Evolutionary conservation across 2,329 filamentous ascomycete genomes (phyloP).

Genomic region (Colletotrichum liaoningense): DNA sequence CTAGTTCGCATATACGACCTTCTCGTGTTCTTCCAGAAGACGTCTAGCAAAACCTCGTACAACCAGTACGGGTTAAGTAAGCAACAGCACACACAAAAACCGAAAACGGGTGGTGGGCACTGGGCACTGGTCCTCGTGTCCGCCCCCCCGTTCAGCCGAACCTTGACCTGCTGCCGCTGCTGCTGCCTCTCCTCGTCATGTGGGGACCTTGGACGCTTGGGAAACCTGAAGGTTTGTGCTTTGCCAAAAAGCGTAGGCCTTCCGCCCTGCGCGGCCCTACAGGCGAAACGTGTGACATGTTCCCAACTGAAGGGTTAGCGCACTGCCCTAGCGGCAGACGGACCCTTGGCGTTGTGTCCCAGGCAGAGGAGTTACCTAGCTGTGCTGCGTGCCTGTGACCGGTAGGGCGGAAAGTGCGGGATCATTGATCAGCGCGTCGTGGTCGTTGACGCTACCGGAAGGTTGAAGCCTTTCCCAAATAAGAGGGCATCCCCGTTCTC

Average conservation of each 20-base stretch:
- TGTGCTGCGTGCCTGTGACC: background rate
- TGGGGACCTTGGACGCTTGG: background rate
- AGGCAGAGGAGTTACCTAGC: background rate
- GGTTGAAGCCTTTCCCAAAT: constrained; percentile 14
- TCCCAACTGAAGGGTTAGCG: constrained; percentile 19
- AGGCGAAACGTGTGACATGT: background rate
- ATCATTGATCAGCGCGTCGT: constrained; percentile 29
- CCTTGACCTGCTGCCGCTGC: background rate
- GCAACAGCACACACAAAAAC: background rate
- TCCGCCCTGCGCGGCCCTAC: background rate
- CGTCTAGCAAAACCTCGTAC: background rate
- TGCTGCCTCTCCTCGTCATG: background rate
- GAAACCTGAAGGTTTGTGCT: background rate
- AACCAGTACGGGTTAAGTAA: background rate
- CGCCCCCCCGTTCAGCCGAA: background rate
- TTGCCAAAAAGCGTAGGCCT: background rate
- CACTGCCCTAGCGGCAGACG: constrained; percentile 17
- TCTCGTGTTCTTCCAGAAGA: constrained; percentile 21
- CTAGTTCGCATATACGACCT: constrained; percentile 11
- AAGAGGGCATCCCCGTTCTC: constrained; percentile 19
- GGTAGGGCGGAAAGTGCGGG: constrained; percentile 33
- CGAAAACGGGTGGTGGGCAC: background rate
- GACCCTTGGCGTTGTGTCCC: constrained; percentile 13
- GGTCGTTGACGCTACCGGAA: background rate
- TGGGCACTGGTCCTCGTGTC: too few species aligned